Evolutionary conservation across 768 basidiomycete genomes (phyloP), one percentile per base, ranked within the genome.

Genomic region (Lanmaoa pseudosensibilis): DNA sequence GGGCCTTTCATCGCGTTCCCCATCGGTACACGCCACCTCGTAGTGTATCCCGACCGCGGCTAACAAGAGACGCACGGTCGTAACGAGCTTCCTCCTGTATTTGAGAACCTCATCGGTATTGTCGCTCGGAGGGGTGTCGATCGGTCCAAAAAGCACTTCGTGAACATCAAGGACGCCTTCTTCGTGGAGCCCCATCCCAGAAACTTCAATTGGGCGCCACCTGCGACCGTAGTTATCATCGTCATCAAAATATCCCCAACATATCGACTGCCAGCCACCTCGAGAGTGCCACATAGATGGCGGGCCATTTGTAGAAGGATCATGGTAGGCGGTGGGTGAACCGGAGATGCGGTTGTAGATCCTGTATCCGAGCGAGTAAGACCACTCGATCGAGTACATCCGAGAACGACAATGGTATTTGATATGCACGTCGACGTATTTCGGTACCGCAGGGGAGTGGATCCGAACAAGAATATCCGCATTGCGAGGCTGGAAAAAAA

Each of bases 391-490:
- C 12, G 2, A 3, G 32, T 16, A 37, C 13, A 8, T 13, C n/a
- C 54, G 19, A n/a, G 46, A 4, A 19, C 48, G 62, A 37, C 43
- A 49, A 19, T 57, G 25, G 39, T 63, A 60, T 33, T 54, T 54
- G 38, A 65, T n/a, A 15, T 61, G 63, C 13, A 61, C 55, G 19
- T 61, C 63, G 36, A 64, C 49, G 46, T 54, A 64, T 27, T 49
- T 53, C 3, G 64, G 57, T 16, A 55, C 30, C 2, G 57, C 37
- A 0, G 45, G 56, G 1, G 59, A 65, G 38, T 54, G 52, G 38
- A 61, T 48, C 27, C 52, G 51, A 21, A 46, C 45, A 4, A 27
- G n/a, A 0, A 32, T 41, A 11, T 60, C 56, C 34, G 57, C 38
- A 16, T 54, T 6, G 21, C 54, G 54, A 15, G 52, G 43, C 43